phyloP scores from a whole-genome alignment of 2,329 filamentous ascomycete species.

The Periconia sp. region DNA sequence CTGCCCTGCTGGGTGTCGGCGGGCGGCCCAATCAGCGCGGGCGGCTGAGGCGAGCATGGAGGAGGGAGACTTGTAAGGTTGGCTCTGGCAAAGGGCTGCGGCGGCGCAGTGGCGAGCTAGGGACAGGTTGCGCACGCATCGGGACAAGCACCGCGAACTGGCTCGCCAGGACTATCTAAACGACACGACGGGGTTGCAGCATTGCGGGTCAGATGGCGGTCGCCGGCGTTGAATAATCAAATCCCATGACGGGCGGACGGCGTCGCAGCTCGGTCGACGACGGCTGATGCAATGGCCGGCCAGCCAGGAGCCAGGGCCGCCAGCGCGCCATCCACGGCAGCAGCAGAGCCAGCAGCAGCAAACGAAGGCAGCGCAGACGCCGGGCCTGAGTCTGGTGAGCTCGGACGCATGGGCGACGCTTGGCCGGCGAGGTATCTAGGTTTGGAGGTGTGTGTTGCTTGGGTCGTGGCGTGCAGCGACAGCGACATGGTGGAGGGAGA shows the following conservation, averaged over 20 bases:
- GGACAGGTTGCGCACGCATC: constrained; percentile 4
- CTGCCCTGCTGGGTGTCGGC: not conserved
- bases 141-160: constrained; percentile 10
- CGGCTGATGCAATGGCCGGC: not conserved
- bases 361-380: not conserved
- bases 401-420: too few relatives aligned
- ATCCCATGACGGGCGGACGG: constrained; percentile 15
- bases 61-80: constrained; percentile 1
- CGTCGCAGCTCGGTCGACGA: constrained; percentile 2
- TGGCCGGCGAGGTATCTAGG: too few relatives aligned
- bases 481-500: too few relatives aligned
- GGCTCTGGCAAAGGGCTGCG: not conserved
- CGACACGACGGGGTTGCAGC: constrained; percentile 11
- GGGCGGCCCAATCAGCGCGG: constrained; percentile 11
- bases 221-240: constrained; percentile 25
- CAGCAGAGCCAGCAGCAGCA: not conserved
- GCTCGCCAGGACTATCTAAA: constrained; percentile 8
- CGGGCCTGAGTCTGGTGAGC: too few relatives aligned
- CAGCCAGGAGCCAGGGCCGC: not conserved
- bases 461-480: too few relatives aligned
- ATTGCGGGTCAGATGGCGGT: constrained; percentile 30
- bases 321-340: not conserved
- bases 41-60: constrained; percentile 10
- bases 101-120: not conserved
- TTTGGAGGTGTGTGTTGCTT: too few relatives aligned